These are phyloP conservation scores for Yamadazyma friedrichii DNA, from an alignment of 1,139 yeast genomes.

Conservation along the genomic window DNA sequence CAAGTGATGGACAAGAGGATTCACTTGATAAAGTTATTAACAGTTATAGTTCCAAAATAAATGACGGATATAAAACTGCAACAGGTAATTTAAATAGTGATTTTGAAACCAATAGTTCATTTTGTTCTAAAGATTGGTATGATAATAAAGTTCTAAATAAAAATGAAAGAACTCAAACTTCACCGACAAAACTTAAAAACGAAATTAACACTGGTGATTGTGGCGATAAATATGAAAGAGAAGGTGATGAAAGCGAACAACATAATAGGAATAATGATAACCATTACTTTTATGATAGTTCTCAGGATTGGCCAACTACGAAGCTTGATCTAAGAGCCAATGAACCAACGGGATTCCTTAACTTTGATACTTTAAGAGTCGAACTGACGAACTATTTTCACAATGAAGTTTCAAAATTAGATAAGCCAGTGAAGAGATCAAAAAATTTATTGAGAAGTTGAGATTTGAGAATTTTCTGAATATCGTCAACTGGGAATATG, in stretches of 20 bases:
- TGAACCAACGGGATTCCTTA: background rate
- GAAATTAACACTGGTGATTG: no score
- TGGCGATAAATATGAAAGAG: no score
- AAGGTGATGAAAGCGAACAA: background rate
- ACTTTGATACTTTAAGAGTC: conserved; percentile 10
- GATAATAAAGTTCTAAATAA: background rate
- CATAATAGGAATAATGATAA: background rate
- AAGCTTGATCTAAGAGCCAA: no score
- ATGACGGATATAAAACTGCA: background rate
- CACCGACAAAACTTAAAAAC: no score
- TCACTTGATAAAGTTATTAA: conserved; percentile 11
- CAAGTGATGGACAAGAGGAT: conserved; percentile 1
- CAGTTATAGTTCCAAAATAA: conserved; percentile 8
- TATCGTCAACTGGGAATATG: conserved; percentile 3
- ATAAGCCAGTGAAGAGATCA: conserved; percentile 7
- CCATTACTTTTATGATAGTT: background rate
- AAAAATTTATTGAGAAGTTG: conserved; percentile 10
- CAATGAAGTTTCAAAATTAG: conserved; percentile 2
- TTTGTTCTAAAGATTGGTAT: conserved; percentile 3
- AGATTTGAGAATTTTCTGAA: conserved; percentile 1
- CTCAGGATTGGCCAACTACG: background rate
- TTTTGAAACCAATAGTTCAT: background rate
- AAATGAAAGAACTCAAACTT: no score
- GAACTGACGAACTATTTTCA: conserved; percentile 8
- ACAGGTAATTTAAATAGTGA: no score